These are phyloP conservation scores for Samsoniella hepiali DNA, from an alignment of 2,329 filamentous ascomycete genomes.

Conservation along the genomic window DNA sequence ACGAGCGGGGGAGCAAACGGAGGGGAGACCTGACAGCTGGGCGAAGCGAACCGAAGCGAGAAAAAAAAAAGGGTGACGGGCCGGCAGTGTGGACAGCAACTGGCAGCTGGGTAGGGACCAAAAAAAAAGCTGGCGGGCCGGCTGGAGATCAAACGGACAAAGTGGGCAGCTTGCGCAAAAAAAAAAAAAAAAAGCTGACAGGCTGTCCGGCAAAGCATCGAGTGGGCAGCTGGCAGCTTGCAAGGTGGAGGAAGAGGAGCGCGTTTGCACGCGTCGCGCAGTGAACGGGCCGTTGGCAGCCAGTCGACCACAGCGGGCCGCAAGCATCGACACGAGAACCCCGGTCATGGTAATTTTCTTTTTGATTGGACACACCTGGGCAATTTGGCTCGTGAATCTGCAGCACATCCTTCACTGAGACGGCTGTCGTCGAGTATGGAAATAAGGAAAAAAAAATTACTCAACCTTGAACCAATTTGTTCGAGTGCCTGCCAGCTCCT, in stretches of 20 bases:
- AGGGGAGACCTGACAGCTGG: no score
- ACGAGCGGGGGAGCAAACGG: not conserved
- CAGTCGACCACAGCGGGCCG: not conserved
- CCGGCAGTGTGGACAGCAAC: not conserved
- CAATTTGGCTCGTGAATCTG: no score
- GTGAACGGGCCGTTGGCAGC: not conserved
- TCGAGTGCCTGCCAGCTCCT: no score
- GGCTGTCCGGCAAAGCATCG: no score
- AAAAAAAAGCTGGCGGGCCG: no score
- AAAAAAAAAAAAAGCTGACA: no score
- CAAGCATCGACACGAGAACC: not conserved
- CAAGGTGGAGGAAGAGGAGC: slow-evolving; percentile 2
- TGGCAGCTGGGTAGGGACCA: not conserved
- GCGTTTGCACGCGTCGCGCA: slow-evolving; percentile 13
- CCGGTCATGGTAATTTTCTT: not conserved
- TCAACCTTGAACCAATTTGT: not conserved
- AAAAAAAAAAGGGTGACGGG: not conserved
- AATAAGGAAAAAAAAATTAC: no score
- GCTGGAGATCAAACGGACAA: no score
- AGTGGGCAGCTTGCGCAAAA: no score
- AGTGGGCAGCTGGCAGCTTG: not conserved
- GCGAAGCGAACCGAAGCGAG: no score
- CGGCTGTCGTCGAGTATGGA: no score
- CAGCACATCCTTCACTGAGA: no score
- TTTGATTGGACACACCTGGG: not conserved